Base-by-base conservation (phyloP, 2,329 filamentous ascomycete genomes). In the Orbilia oligospora region DNA sequence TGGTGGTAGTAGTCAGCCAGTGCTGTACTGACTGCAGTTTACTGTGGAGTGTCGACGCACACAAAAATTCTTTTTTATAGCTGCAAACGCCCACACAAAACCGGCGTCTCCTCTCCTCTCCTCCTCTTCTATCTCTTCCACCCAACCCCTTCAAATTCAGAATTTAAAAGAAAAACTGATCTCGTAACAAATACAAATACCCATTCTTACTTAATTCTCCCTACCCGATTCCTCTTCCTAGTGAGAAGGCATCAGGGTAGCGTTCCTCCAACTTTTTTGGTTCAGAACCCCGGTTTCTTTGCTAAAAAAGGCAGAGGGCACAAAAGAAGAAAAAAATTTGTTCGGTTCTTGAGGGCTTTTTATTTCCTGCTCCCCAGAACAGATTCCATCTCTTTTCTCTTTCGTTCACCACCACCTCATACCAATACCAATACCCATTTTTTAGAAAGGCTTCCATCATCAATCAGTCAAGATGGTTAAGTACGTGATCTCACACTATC, bases 401-500 rank as follows among this genome's bases (percentile, higher is more conserved):
- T 82, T 80, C 61, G 56, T 61, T 44, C 56, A 61, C 56, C 48
- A 51, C 66, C 10, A 38, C 36, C 66, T 69, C 53, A 20, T 9
- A 51, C 68, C 65, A 65, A 77, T 64, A 51, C 55, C 67, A 61
- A 70, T 46, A 63, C 56, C 53, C 51, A 67, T n/a, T 56, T 70
- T 76, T 79, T 69, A 79, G 58, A 67, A 64, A 80, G 53, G 72
- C 82, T 80, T 38, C 65, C 55, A 68, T 83, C 85, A 85, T 86
- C 92, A 90, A 86, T 93, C 94, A 93, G 93, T 88, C 92, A 97
- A 94, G 87, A 99, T 99, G 96, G 96, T 99, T 87, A 97, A 98
- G 94, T 97, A 92, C 92, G 94, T 95, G 71, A 55, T 66, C 71
- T 75, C 64, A 53, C 8, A 20, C 33, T 10, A 36, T 24, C 53